Evolutionary conservation across 192 early-diverging fungal genomes (phyloP), one percentile per base, ranked within the genome.

Genomic region (Paraglomus occultum): DNA sequence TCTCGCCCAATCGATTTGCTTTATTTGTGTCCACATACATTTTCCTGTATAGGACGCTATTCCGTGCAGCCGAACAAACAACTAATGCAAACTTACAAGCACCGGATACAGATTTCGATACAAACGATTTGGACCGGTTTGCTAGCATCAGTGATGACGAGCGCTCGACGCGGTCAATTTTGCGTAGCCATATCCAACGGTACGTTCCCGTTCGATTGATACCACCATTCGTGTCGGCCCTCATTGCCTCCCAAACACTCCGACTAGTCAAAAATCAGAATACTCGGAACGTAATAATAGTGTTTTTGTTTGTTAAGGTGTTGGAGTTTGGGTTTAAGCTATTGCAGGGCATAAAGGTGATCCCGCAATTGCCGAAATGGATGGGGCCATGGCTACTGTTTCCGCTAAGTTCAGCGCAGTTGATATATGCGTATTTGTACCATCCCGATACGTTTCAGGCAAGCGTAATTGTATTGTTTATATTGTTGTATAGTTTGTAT

Each of bases 301-400:
- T 38, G 15, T 68, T 20, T 68, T 14, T 55, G 17, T 55, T 68
- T 14, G 15, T 48, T 23, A 68, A 68, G 46, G 55, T 51, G 12
- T 68, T 68, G 20, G 51, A 68, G 55, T 55, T 46, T 55, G n/a
- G 18, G n/a, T 68, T 55, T 45, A 8, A 55, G 20, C 15, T 53
- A 20, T 17, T 68, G n/a, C 23, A 53, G 10, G 31, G 55, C 43
- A 68, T 55, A 55, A 9, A 44, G 6, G 12, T 68, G 18, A 68
- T 68, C n/a, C 66, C 66, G n/a, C 39, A 8, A 43, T 55, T 55
- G 50, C 66, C 66, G 14, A 45, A 53, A 53, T 68, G 66, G 66
- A 55, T 51, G 51, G 66, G 66, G 14, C 20, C 66, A 9, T 68
- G 66, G 66, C 43, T 68, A 22, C n/a, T 55, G 14, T 68, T 68